These are phyloP conservation scores for Nematocida sp. DNA, from an alignment of 371 early-diverging fungal genomes.

Conservation along the genomic window DNA sequence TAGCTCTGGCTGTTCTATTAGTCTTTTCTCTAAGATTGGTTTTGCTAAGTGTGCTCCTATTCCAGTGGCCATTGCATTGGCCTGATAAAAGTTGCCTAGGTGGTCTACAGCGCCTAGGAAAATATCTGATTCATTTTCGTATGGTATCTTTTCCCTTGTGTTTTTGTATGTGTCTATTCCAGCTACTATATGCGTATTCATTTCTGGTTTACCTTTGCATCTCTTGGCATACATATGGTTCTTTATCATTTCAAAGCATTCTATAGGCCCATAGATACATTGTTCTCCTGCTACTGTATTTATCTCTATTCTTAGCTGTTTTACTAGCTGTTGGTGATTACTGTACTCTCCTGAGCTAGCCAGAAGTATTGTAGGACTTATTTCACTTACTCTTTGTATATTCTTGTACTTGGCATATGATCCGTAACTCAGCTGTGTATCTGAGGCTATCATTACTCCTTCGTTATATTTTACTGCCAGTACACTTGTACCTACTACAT, in stretches of 20 bases:
- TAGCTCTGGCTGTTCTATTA: constrained; percentile 11
- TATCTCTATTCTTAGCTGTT: constrained; percentile 20
- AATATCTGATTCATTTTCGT: constrained; percentile 61
- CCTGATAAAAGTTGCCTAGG: constrained; percentile 83
- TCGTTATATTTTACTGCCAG: constrained; percentile 45
- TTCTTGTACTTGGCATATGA: constrained; percentile 51
- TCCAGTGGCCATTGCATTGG: constrained; percentile 85
- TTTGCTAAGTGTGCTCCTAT: constrained; percentile 85
- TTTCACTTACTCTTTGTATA: constrained; percentile 9
- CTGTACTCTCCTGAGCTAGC: constrained; percentile 50
- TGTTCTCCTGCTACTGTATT: constrained; percentile 42
- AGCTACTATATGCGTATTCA: constrained; percentile 83
- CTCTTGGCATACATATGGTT: constrained; percentile 82
- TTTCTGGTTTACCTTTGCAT: constrained; percentile 81
- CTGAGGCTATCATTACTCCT: constrained; percentile 49
- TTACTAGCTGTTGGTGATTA: constrained; percentile 45
- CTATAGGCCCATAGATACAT: constrained; percentile 42
- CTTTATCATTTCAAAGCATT: constrained; percentile 60
- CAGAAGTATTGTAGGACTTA: constrained; percentile 27
- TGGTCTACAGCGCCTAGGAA: constrained; percentile 76
- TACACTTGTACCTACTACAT: constrained; percentile 37
- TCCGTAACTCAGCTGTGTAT: constrained; percentile 49
- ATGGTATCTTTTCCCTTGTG: not conserved
- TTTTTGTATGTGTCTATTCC: constrained; percentile 69
- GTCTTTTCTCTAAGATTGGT: constrained; percentile 76